Base-by-base conservation (phyloP, 2,329 filamentous ascomycete genomes). In the Stachybotrys chartarum region DNA sequence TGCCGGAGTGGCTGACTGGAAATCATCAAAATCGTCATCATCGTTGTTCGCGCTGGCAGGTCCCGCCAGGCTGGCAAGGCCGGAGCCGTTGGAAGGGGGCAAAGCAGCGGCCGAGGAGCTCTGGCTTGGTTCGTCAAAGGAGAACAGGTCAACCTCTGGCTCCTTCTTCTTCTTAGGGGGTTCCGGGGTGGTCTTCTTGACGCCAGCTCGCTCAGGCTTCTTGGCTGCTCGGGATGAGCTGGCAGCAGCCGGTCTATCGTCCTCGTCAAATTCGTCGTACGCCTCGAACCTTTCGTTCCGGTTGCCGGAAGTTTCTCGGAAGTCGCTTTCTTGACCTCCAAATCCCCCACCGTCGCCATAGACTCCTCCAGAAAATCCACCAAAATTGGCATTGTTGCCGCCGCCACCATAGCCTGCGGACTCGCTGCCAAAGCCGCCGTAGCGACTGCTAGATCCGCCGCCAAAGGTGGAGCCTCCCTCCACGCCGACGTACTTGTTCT, bases 281-380 rank as follows among this genome's bases (percentile, higher is more conserved):
- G 97, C 94, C 63, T 97, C 93, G 63, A 97, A 99, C 60, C 87
- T 83, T 61, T 95, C 91, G 55, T 80, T 77, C 56, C 86, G 76
- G 63, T 77, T 59, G 12, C 63, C 78, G 56, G 83, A 75, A 62
- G 59, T 57, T 6, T 90, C 85, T 56, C 84, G 80, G 73, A 88
- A 95, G 53, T 90, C 88, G 62, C 79, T 83, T 18, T 79, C 71
- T 65, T 91, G 84, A 3, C 92, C 91, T 47, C 92, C 91, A 64
- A 96, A 97, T 16, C 92, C 93, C 59, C 93, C 93, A 24, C 93
- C 93, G 66, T 97, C 93, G n/a, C 93, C 93, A 67, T 94, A 97
- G 0, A 99, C 92, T 53, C 84, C 84, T 12, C 84, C 83, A 47
- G 83, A 85, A 62, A 80, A 86, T 49, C 82, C 83, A 42, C 83